Base-by-base conservation (phyloP, 2,329 filamentous ascomycete genomes). In the Calonectria hawksworthii region DNA sequence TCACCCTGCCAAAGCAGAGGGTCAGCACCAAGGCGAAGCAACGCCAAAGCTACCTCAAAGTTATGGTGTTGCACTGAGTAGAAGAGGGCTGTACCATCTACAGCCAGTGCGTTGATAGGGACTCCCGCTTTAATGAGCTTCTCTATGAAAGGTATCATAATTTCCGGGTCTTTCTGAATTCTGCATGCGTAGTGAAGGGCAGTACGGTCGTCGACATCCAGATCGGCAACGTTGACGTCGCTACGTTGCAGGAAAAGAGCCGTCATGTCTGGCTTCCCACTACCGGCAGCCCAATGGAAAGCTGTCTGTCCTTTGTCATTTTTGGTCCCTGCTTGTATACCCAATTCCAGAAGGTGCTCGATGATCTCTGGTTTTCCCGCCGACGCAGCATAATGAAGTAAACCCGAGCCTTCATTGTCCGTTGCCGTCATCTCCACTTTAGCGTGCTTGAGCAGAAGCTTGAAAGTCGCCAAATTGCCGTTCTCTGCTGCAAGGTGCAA, bases 1-100 rank as follows among this genome's bases (percentile, higher is more conserved):
- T 52, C 73, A 9, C 51, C 47, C 6, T n/a, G 69, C 28, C 18
- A 34, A 5, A 79, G 14, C 26, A 68, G 59, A 8, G 75, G 73
- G 28, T 77, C 47, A 10, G 69, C 74, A 11, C 63, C 77, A 1
- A 51, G 18, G 1, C 16, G 54, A 14, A 77, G 69, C 6, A 79
- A 38, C 8, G 9, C 10, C 61, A 67, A 51, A 6, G 63, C 69
- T 18, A 6, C 21, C 2, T 30, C 23, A 23, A 67, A 59, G 7
- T 67, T 72, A 18, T 30, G 36, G 9, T 30, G 11, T 30, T 30
- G 36, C 1, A 67, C 32, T 3, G 61, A 50, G 2, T 74, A 54
- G 18, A 74, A 56, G 6, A 75, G 68, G 1, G 66, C 63, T 26
- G 41, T 70, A 30, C 56, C 70, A 34, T 56, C 54, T 3, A 13